phyloP scores from a whole-genome alignment of 768 basidiomycete genomes.

The Agaricus subrufescens region DNA sequence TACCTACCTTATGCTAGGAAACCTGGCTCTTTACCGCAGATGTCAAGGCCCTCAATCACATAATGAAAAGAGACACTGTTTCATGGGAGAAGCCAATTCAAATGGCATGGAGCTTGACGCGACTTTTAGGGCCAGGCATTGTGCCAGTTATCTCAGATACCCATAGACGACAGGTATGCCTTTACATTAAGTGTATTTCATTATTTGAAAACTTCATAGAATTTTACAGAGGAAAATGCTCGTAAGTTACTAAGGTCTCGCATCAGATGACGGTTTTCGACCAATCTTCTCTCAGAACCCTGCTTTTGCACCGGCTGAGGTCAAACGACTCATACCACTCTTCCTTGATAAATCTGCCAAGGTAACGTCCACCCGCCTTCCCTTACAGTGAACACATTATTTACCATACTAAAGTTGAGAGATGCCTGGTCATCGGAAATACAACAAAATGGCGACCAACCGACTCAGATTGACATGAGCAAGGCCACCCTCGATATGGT shows the following conservation, averaged over 20 bases:
- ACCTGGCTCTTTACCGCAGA: conserved; percentile 51
- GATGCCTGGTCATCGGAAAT: conserved; percentile 39
- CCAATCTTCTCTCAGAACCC: conserved; percentile 40
- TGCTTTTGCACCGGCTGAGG: conserved; percentile 55
- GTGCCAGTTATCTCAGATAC: conserved; percentile 40
- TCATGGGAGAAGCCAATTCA: conserved; percentile 51
- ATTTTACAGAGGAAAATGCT: not conserved
- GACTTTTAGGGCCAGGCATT: conserved; percentile 42
- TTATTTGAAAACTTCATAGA: not conserved
- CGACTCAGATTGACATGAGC: conserved; percentile 48
- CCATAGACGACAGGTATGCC: conserved; percentile 36
- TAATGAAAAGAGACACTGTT: conserved; percentile 47
- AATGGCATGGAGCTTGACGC: conserved; percentile 28
- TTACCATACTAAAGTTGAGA: conserved; percentile 32
- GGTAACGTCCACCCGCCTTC: conserved; percentile 21
- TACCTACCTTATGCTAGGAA: conserved; percentile 13
- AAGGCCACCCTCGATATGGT: conserved; percentile 72
- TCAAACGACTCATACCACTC: conserved; percentile 47
- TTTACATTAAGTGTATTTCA: not conserved
- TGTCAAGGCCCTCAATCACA: conserved; percentile 54
- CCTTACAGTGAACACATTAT: not conserved
- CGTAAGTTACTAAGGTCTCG: not conserved
- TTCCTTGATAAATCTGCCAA: conserved; percentile 49
- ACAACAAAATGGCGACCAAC: conserved; percentile 18
- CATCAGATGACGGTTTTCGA: not conserved